Evolutionary conservation across 495 filamentous ascomycete species (phyloP), one percentile per base, ranked within the genome.

Genomic region (Penicillium lividum): DNA sequence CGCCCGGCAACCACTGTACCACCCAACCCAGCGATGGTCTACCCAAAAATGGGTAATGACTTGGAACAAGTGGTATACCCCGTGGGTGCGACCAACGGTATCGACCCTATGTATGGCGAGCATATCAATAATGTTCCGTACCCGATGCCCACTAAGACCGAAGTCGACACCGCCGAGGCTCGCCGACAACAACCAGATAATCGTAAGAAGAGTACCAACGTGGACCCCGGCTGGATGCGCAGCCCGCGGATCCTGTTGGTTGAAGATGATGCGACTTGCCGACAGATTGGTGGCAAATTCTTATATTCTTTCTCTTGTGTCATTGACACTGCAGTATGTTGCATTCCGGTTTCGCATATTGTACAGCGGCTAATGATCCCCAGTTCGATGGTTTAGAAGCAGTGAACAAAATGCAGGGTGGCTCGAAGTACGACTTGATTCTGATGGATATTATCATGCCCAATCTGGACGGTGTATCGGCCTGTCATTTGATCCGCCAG

Each of bases 401-500:
- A 48, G 93, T 97, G 42, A 91, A 90, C 70, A 97, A 96, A 71
- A 87, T 97, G 66, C 92, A 90, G 68, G 77, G 80, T 33, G 88
- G 89, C 15, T 84, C 86, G 16, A 91, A 89, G 34, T 98, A 95
- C 72, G 93, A 98, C 68, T 74, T 98, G 42, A 91, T 98, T 45
- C 82, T 98, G 44, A 98, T 98, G 94, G 95, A 98, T 75, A 98
- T 98, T 63, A 96, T 98, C 58, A 97, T 98, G 93, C 94, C 94
- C 15, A 88, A 93, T 66, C 79, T 98, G 16, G 94, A 98, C 68
- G 94, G 94, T 50, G 92, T 97, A 30, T 96, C 92, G 9, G 94
- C 94, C 27, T 96, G 92, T 48, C 90, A 92, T 67, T 85, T 96
- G 56, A 97, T 98, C 60, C 88, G 95, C 54, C 90, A 97, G 70